These are phyloP conservation scores for Fusarium sp. DNA, from an alignment of 2,329 filamentous ascomycete genomes.

Conservation along the genomic window DNA sequence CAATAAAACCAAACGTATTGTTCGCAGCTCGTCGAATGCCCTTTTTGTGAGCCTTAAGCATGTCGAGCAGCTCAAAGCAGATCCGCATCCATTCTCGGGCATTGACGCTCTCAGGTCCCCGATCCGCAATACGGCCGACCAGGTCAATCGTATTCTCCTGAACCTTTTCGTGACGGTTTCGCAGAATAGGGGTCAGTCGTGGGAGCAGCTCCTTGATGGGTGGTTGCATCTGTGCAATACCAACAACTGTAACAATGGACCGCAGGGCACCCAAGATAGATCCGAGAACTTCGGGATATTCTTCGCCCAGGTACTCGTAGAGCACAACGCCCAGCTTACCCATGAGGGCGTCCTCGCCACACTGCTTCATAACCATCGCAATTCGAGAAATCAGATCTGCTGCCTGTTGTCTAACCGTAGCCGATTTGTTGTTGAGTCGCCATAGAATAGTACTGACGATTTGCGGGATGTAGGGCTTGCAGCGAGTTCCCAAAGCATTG, in stretches of 20 bases:
- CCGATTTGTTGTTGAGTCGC: slow-evolving; percentile 97
- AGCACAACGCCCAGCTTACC: slow-evolving; percentile 93
- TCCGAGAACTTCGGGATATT: slow-evolving; percentile 96
- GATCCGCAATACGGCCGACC: slow-evolving; percentile 96
- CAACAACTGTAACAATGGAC: slow-evolving; percentile 96
- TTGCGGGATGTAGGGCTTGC: slow-evolving; percentile 96
- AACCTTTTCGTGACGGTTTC: slow-evolving; percentile 98
- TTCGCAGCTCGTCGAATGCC: slow-evolving; percentile 97
- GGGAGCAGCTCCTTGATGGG: slow-evolving; percentile 96
- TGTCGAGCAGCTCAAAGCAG: slow-evolving; percentile 97
- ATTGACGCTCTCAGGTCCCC: slow-evolving; percentile 95
- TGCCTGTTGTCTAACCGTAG: slow-evolving; percentile 95
- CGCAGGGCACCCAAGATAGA: slow-evolving; percentile 95
- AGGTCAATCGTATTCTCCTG: slow-evolving; percentile 99
- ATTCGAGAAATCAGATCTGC: slow-evolving; percentile 97
- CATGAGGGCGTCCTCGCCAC: slow-evolving; percentile 94
- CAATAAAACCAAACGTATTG: slow-evolving; percentile 99
- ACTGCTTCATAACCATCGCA: slow-evolving; percentile 99
- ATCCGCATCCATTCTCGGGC: slow-evolving; percentile 99
- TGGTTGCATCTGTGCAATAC: slow-evolving; percentile 97
- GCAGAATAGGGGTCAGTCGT: slow-evolving; percentile 94
- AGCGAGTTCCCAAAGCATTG: slow-evolving; percentile 91
- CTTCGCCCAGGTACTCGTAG: slow-evolving; percentile 98
- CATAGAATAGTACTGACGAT: slow-evolving; percentile 97
- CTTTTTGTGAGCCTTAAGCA: slow-evolving; percentile 99